Evolutionary conservation across 2,329 filamentous ascomycete genomes (phyloP), one percentile per base, ranked within the genome.

Genomic region (Alternaria gansuensis): DNA sequence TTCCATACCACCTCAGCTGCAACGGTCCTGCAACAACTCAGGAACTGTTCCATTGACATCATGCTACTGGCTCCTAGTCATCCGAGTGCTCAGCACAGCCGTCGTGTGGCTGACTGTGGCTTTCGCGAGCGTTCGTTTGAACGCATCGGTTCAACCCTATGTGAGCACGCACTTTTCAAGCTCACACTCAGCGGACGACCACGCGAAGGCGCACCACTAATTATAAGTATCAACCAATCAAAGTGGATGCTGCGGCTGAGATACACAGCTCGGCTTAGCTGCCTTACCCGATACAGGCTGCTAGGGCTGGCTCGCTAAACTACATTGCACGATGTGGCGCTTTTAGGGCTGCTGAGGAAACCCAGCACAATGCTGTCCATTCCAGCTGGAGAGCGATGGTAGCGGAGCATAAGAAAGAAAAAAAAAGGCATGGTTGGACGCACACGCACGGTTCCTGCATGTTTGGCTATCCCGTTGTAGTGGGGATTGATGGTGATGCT

Each of bases 61-160:
- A 72, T 69, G 28, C 69, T 53, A 77, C 67, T 76, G 74, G 73
- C 61, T 67, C 31, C 61, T 50, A 67, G 57, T 65, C 66, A 56
- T 54, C 67, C 59, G 61, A 54, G 55, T 55, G 50, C 24, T 59
- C 62, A 71, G 71, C 74, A 75, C 72, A 77, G 75, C 74, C 73
- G 65, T 66, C 55, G 49, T 68, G 74, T 77, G 75, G 75, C 75
- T 76, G 73, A 72, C 68, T 53, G 62, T 67, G 59, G 66, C 64
- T 65, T 58, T 58, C 58, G 59, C 58, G 58, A 68, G 68, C 69
- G 63, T 69, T 61, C 68, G 59, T 55, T 24, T 61, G 24, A 41
- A 49, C 44, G 44, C 43, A 33, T 48, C 52, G 44, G 29, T 62
- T 68, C 66, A 64, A 66, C 66, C 60, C 65, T 64, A 67, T 63